phyloP scores from a whole-genome alignment of 805 yeast genomes.

The Candida dajiaensis region DNA sequence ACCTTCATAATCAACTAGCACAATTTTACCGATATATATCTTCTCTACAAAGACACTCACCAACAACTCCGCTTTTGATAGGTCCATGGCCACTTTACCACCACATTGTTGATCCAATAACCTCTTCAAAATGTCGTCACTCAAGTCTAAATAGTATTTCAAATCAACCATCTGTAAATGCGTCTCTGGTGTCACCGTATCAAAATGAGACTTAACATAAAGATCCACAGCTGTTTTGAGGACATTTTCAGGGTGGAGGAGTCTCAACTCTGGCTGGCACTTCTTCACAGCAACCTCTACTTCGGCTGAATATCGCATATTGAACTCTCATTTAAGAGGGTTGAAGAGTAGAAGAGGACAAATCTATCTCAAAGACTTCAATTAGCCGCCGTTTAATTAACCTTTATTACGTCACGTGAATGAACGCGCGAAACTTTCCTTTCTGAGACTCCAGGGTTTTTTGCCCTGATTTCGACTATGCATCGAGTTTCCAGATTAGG shows the following conservation, averaged over 20 bases:
- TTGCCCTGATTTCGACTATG: conserved; percentile 2
- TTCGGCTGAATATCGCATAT: neutral
- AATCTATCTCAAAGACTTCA: neutral
- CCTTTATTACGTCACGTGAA: neutral
- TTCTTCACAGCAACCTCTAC: neutral
- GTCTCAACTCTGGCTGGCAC: neutral
- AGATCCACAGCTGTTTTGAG: neutral
- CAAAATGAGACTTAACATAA: conserved; percentile 1
- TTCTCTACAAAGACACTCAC: conserved; percentile 8
- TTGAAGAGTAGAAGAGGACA: neutral
- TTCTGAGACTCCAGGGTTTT: too few species aligned
- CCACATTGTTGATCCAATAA: neutral
- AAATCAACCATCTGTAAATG: conserved; percentile 2
- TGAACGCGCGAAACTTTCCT: too few species aligned
- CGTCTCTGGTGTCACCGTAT: neutral
- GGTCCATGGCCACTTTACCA: neutral
- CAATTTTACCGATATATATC: conserved; percentile 2
- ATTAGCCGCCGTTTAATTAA: neutral
- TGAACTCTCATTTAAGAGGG: neutral
- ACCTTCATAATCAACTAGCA: neutral
- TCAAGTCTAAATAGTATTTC: conserved; percentile 2
- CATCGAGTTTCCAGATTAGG: conserved; percentile 15
- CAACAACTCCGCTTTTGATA: conserved; percentile 13
- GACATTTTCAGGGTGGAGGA: neutral
- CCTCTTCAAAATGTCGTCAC: conserved; percentile 2